Evolutionary conservation across 805 yeast genomes (phyloP).

Genomic region (Kluyveromyces dobzhanskii): DNA sequence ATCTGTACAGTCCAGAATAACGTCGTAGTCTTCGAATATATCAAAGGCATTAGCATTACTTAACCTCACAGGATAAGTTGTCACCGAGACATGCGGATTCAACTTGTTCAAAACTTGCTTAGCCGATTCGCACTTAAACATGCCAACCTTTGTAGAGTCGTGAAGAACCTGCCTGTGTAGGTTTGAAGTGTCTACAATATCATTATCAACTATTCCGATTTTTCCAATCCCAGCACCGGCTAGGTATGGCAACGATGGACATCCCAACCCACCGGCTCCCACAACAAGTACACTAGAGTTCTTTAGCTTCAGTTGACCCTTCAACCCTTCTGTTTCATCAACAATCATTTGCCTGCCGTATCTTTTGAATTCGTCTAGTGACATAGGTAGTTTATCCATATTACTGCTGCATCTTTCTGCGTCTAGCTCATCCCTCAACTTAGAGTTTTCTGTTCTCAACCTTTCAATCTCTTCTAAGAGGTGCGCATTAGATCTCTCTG

Average conservation of each 20-base stretch:
- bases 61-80: constrained; percentile 45
- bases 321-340: constrained; percentile 54
- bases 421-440: constrained; percentile 13
- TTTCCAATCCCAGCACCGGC: constrained; percentile 83
- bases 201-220: constrained; percentile 84
- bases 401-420: neutral
- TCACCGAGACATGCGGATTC: constrained; percentile 60
- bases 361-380: constrained; percentile 63
- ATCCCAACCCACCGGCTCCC: constrained; percentile 97
- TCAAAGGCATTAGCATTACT: constrained; percentile 50
- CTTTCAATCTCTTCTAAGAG: constrained; percentile 19
- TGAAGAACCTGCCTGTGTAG: constrained; percentile 87
- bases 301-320: constrained; percentile 49
- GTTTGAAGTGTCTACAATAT: constrained; percentile 74
- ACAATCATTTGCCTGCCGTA: constrained; percentile 97
- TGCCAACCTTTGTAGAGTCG: constrained; percentile 54
- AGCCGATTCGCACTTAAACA: constrained; percentile 76
- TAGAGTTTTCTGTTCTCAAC: constrained; percentile 22
- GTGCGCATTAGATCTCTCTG: constrained; percentile 4
- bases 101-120: constrained; percentile 39
- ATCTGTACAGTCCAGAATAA: constrained; percentile 90
- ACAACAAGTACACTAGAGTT: constrained; percentile 58
- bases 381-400: constrained; percentile 15
- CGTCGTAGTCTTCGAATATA: constrained; percentile 57
- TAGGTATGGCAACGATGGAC: constrained; percentile 80